A percentile compares a stretch with the other conserved stretches of the same genome.
Conservation (phyloP, 2,329 filamentous ascomycete species). For the Phaeosphaeria sp. region DNA sequence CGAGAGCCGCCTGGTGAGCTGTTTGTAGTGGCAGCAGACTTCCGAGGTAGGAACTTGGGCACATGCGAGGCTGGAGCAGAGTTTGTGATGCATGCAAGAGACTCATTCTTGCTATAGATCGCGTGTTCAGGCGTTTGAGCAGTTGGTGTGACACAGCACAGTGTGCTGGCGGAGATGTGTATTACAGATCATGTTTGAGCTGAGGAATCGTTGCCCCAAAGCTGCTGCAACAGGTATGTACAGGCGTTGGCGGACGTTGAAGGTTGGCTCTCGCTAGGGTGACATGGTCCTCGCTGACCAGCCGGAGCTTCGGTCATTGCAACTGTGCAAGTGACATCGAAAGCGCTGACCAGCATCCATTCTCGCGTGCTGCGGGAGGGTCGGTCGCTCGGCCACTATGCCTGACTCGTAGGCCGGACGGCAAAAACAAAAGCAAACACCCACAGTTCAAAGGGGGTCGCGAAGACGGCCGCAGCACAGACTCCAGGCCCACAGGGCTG, state of each 20-base stretch:
- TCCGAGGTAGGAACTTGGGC: conserved; percentile 1
- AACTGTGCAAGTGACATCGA: conserved; percentile 4
- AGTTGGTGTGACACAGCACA: conserved; percentile 6
- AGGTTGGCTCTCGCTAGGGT: conserved; percentile 6
- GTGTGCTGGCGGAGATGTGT: conserved; percentile 5
- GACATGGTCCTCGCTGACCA: conserved; percentile 3
- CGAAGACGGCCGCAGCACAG: conserved; percentile 17
- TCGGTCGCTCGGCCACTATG: neutral
- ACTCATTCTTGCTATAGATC: neutral
- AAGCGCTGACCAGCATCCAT: conserved; percentile 5
- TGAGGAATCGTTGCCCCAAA: neutral
- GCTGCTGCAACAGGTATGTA: neutral
- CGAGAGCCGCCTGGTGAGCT: conserved; percentile 10
- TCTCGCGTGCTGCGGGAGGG: conserved; percentile 4
- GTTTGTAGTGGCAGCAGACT: neutral
- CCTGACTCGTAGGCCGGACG: conserved; percentile 4
- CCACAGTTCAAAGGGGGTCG: conserved; percentile 13
- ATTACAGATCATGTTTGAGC: conserved; percentile 1
- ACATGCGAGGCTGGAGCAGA: conserved; percentile 8
- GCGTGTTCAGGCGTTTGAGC: conserved; percentile 1
- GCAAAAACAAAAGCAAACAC: conserved; percentile 7
- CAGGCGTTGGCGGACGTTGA: neutral
- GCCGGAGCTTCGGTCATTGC: neutral
- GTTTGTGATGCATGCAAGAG: conserved; percentile 9
- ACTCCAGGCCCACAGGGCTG: conserved; percentile 14